Percentiles rank a stretch among this genome's conserved stretches.
Evolutionary conservation across 768 basidiomycete genomes (phyloP).

Genomic region (Tylopilus plumbeoviolaceoides): DNA sequence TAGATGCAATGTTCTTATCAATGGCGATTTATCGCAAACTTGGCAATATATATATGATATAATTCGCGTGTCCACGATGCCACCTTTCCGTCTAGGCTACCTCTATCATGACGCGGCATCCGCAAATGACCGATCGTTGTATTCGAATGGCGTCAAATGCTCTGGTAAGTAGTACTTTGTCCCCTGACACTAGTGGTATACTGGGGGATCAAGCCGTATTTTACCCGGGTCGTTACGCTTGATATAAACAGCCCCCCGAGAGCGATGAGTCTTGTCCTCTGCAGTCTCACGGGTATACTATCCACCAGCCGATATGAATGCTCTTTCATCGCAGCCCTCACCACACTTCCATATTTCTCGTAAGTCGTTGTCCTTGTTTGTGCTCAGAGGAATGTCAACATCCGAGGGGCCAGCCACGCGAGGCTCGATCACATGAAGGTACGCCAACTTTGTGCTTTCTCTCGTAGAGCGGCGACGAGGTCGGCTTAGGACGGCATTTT

Average conservation of each 20-base stretch:
- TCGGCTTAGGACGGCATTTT: constrained; percentile 26
- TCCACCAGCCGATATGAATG: constrained; percentile 1
- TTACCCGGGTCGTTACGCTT: neutral
- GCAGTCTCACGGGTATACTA: neutral
- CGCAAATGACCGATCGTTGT: no score
- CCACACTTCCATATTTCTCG: neutral
- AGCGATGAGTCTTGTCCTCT: neutral
- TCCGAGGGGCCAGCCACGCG: constrained; percentile 3
- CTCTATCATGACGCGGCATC: no score
- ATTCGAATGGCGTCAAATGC: no score
- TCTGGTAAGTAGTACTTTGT: no score
- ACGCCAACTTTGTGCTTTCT: constrained; percentile 37
- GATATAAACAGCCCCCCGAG: constrained; percentile 1
- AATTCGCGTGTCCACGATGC: no score
- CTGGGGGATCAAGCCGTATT: no score
- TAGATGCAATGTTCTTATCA: no score
- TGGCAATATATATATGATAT: no score
- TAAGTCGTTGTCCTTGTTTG: neutral
- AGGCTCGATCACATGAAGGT: constrained; percentile 37
- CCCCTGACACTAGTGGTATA: no score
- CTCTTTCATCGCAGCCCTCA: neutral
- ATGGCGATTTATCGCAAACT: no score
- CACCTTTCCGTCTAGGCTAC: no score
- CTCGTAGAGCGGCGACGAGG: constrained; percentile 37
- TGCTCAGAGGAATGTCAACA: neutral